These are phyloP conservation scores for Salvia sclarea DNA, from an alignment of 305 asterid species.

Conservation along the genomic window DNA sequence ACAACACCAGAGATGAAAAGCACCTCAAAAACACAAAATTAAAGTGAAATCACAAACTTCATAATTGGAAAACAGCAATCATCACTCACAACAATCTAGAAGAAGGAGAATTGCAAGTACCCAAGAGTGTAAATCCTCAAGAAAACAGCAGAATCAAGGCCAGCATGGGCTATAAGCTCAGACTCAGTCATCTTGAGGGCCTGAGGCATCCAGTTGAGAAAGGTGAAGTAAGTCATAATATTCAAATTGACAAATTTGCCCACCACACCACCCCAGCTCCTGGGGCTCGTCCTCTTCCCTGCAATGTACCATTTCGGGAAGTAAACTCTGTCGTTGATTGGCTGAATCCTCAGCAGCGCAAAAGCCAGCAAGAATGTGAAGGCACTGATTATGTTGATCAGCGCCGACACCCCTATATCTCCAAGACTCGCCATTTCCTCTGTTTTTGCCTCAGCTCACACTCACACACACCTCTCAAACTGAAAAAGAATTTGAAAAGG, in stretches of 20 bases:
- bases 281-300: slow-evolving; percentile 70
- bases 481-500: slow-evolving; percentile 11
- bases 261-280: slow-evolving; percentile 62
- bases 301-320: slow-evolving; percentile 88
- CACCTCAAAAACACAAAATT: slow-evolving; percentile 19
- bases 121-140: slow-evolving; percentile 59
- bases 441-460: slow-evolving; percentile 15
- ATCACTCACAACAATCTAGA: slow-evolving; percentile 15
- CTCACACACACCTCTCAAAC: not conserved
- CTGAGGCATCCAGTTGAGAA: slow-evolving; percentile 98
- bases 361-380: slow-evolving; percentile 85
- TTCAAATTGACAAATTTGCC: slow-evolving; percentile 76
- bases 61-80: slow-evolving; percentile 7
- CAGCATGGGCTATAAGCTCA: slow-evolving; percentile 83
- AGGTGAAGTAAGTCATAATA: slow-evolving; percentile 74
- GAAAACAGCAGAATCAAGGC: slow-evolving; percentile 90
- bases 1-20: not conserved
- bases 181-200: slow-evolving; percentile 88
- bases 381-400: slow-evolving; percentile 68
- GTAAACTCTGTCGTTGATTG: slow-evolving; percentile 86
- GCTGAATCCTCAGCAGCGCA: slow-evolving; percentile 88
- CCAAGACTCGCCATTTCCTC: slow-evolving; percentile 67
- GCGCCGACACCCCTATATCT: slow-evolving; percentile 90
- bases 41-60: slow-evolving; percentile 11
- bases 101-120: slow-evolving; percentile 34